Percentiles rank a stretch among this genome's conserved stretches.
phyloP scores from a whole-genome alignment of 2,329 filamentous ascomycete genomes.

The Aspergillus pseudoglaucus region DNA sequence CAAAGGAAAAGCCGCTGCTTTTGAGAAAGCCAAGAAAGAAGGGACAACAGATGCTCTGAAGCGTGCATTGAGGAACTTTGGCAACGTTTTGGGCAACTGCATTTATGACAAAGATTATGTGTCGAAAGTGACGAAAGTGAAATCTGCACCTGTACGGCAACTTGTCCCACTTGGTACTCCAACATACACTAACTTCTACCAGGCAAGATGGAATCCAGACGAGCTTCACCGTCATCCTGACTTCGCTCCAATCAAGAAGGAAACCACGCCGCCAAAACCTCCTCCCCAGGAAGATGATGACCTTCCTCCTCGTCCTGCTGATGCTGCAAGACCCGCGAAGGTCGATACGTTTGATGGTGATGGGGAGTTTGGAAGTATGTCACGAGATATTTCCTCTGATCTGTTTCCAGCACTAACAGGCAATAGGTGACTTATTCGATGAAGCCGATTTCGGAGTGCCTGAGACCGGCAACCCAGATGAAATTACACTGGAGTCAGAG shows the following conservation, averaged over 20 bases:
- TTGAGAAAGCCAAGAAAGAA: conserved; percentile 98
- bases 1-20: conserved; percentile 89
- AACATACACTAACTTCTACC: conserved; percentile 10
- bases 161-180: not conserved
- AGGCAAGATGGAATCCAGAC: conserved; percentile 68
- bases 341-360: conserved; percentile 31
- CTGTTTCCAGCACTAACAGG: conserved; percentile 11
- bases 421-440: conserved; percentile 57
- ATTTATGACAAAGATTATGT: conserved; percentile 96
- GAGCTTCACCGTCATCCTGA: conserved; percentile 76
- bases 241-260: conserved; percentile 57
- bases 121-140: conserved; percentile 81
- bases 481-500: conserved; percentile 54
- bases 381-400: not conserved
- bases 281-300: conserved; percentile 45
- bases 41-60: conserved; percentile 93
- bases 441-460: conserved; percentile 68
- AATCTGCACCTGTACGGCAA: conserved; percentile 56
- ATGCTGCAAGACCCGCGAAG: conserved; percentile 23
- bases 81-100: conserved; percentile 96
- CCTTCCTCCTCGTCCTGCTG: conserved; percentile 29
- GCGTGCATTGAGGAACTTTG: conserved; percentile 81
- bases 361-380: conserved; percentile 39
- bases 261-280: conserved; percentile 34
- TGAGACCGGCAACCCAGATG: conserved; percentile 67